Conservation (phyloP, 2,329 filamentous ascomycete species). For the Beauveria sp. region DNA sequence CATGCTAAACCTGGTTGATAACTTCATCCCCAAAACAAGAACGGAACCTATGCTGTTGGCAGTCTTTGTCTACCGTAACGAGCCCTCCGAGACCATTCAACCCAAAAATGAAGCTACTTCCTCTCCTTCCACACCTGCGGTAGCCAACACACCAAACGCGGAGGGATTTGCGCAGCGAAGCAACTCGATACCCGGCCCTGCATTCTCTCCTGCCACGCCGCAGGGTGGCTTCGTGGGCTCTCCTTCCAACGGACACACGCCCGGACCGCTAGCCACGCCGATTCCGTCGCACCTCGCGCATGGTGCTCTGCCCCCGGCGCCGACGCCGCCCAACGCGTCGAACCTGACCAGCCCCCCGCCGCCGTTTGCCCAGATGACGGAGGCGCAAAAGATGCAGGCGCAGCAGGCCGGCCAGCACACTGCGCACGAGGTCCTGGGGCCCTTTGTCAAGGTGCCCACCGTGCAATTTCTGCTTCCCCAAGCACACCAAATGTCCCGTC, state of each 20-base stretch:
- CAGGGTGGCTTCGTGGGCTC: conserved; percentile 20
- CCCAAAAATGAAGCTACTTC: conserved; percentile 15
- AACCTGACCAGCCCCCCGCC: conserved; percentile 15
- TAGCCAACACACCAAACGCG: conserved; percentile 22
- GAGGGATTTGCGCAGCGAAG: conserved; percentile 31
- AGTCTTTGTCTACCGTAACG: conserved; percentile 74
- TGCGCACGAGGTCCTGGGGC: conserved; percentile 57
- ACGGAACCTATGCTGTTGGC: conserved; percentile 72
- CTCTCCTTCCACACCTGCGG: conserved; percentile 13
- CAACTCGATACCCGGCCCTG: conserved; percentile 41
- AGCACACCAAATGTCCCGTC: conserved; percentile 58
- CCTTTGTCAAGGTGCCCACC: conserved; percentile 54
- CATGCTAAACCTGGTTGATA: conserved; percentile 79
- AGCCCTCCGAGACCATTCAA: conserved; percentile 31
- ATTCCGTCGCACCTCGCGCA: conserved; percentile 12
- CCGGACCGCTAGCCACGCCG: conserved; percentile 7
- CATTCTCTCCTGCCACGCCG: conserved; percentile 47
- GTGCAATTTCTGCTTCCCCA: conserved; percentile 63
- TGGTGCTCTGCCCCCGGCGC: conserved; percentile 13
- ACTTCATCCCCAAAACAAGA: conserved; percentile 64
- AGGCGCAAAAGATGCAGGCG: conserved; percentile 31
- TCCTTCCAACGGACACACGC: conserved; percentile 15
- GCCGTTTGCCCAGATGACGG: conserved; percentile 15
- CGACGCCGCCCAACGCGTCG: conserved; percentile 14
- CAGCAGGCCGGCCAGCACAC: conserved; percentile 47